A percentile compares a stretch with the other conserved stretches of the same genome.
phyloP scores from a whole-genome alignment of 2,329 filamentous ascomycete species.

The Exophiala xenobiotica region DNA sequence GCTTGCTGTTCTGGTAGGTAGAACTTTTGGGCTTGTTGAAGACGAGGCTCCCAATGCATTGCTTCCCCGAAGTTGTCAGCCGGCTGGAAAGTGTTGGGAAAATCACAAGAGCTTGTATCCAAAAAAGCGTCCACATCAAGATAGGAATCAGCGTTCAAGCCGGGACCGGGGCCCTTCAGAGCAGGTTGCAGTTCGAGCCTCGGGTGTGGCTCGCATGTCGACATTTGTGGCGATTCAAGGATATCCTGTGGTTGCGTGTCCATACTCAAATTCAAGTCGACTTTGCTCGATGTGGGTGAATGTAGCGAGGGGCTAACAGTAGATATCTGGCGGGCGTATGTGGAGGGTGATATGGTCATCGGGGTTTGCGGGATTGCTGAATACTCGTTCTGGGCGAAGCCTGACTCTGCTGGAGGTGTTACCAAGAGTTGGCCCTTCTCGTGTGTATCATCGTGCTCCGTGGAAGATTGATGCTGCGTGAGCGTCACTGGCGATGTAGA shows the following conservation, averaged over 20 bases:
- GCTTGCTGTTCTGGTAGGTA: neutral
- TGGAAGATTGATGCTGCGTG: neutral
- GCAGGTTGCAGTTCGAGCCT: no score
- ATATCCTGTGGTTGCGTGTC: neutral
- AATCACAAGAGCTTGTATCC: slow-evolving; percentile 3
- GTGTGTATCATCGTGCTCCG: no score
- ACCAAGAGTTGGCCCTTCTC: no score
- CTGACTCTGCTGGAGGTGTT: no score
- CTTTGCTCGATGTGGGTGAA: neutral
- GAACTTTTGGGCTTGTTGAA: neutral
- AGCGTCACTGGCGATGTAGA: neutral
- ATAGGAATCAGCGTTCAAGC: neutral
- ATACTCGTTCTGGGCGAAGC: no score
- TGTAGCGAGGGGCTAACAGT: neutral
- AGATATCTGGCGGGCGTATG: neutral
- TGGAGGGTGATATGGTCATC: no score
- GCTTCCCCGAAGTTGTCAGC: neutral
- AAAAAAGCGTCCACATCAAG: slow-evolving; percentile 9
- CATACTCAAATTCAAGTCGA: neutral
- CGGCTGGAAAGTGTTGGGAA: neutral
- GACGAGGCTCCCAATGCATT: neutral
- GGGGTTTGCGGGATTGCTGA: no score
- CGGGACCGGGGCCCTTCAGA: no score
- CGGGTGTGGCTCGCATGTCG: neutral
- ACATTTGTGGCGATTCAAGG: neutral